Evolutionary conservation across 345 rosid species (phyloP).

Genomic region (Salix viminalis): DNA sequence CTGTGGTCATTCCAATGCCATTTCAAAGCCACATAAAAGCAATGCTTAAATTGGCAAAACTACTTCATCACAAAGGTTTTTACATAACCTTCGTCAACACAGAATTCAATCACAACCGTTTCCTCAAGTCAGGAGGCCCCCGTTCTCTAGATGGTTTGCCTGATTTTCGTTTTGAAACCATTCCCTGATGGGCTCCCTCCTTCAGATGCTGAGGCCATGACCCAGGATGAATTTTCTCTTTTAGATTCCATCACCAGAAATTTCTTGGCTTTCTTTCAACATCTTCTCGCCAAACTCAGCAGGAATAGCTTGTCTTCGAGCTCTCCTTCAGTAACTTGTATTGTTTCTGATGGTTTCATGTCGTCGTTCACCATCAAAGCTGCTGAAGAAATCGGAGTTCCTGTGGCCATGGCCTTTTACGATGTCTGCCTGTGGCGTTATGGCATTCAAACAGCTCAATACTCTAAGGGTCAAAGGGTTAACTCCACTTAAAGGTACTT

Average conservation of each 20-base stretch:
- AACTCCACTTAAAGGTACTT: constrained; percentile 8
- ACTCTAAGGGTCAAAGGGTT: constrained; percentile 6
- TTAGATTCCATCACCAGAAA: not conserved
- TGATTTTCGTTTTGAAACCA: not conserved
- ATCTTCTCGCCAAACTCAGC: not conserved
- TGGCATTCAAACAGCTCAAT: constrained; percentile 1
- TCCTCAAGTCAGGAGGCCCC: not conserved
- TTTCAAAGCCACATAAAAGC: not conserved
- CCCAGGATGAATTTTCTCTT: not conserved
- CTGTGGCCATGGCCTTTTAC: not conserved
- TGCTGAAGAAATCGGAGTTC: constrained; percentile 13
- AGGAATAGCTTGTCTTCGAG: not conserved
- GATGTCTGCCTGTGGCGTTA: constrained; percentile 7
- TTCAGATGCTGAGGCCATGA: no score
- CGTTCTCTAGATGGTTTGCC: not conserved
- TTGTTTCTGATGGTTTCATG: constrained; percentile 15
- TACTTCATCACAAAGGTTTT: not conserved
- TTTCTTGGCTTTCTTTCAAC: not conserved
- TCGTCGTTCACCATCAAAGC: not conserved
- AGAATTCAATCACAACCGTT: not conserved
- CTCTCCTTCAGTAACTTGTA: constrained; percentile 11
- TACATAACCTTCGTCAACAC: constrained; percentile 2
- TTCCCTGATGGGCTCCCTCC: no score
- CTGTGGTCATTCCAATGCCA: not conserved
- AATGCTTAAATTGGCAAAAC: not conserved